Evolutionary conservation across 2,329 filamentous ascomycete species (phyloP).

Genomic region (Coccinonectria pachysandricola): DNA sequence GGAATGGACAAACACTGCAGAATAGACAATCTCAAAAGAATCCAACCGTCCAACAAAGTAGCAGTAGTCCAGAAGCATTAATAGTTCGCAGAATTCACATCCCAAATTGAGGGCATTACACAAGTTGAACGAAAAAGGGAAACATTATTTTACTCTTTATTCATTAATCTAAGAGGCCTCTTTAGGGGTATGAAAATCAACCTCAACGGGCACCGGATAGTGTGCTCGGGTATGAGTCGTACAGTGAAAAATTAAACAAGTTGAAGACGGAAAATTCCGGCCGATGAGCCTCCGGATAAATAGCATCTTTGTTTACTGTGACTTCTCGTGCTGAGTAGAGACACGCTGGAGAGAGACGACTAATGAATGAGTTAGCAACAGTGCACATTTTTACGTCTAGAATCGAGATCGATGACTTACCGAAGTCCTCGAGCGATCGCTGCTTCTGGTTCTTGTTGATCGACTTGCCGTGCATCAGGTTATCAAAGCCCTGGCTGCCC

Average conservation of each 20-base stretch:
- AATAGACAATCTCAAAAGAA: too few species aligned
- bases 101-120: too few species aligned
- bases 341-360: conserved; percentile 85
- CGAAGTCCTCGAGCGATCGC: conserved; percentile 78
- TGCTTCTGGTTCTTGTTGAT: conserved; percentile 75
- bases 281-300: conserved; percentile 28
- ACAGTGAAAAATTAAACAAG: conserved; percentile 31
- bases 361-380: conserved; percentile 43
- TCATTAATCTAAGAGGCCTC: conserved; percentile 31
- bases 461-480: conserved; percentile 86
- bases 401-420: conserved; percentile 42
- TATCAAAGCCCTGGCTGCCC: conserved; percentile 73
- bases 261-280: conserved; percentile 29
- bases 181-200: conserved; percentile 30
- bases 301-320: conserved; percentile 44
- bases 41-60: too few species aligned
- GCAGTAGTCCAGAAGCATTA: too few species aligned
- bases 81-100: too few species aligned
- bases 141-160: conserved; percentile 31
- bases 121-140: too few species aligned
- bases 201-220: too few species aligned
- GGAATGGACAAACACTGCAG: too few species aligned
- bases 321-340: conserved; percentile 87
- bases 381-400: conserved; percentile 1
- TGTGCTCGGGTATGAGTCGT: conserved; percentile 27